Percentiles rank a stretch among this genome's conserved stretches.
Evolutionary conservation across 495 filamentous ascomycete species (phyloP).

Genomic region (Penicillium daleae): DNA sequence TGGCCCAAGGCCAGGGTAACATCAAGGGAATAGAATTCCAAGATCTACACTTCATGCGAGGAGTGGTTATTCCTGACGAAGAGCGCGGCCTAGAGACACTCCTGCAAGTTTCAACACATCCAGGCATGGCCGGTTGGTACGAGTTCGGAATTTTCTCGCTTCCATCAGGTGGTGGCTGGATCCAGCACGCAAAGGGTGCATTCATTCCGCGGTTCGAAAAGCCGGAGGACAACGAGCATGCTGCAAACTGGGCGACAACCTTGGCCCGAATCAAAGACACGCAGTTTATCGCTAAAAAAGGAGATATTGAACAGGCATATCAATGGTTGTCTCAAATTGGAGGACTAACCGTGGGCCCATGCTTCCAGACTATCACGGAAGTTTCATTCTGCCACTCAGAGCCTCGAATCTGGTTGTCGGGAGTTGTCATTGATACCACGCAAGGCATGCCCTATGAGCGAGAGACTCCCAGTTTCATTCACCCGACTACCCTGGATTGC

Average conservation of each 20-base stretch:
- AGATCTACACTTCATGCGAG: constrained; percentile 29
- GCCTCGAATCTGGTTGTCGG: constrained; percentile 24
- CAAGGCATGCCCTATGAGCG: constrained; percentile 26
- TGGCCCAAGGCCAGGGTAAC: constrained; percentile 18
- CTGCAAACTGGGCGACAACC: constrained; percentile 19
- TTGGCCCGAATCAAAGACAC: constrained; percentile 24
- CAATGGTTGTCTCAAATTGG: constrained; percentile 30
- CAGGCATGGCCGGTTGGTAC: constrained; percentile 28
- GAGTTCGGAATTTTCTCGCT: constrained; percentile 33
- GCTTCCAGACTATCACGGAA: constrained; percentile 25
- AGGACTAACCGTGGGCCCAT: constrained; percentile 31
- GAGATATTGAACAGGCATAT: constrained; percentile 23
- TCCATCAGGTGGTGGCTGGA: constrained; percentile 27
- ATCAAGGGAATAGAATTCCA: constrained; percentile 30
- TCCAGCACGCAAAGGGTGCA: constrained; percentile 29
- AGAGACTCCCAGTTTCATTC: constrained; percentile 31
- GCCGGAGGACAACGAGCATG: constrained; percentile 11
- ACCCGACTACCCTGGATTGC: constrained; percentile 40
- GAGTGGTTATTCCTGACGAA: constrained; percentile 26
- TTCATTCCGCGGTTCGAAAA: constrained; percentile 21
- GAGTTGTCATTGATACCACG: constrained; percentile 29
- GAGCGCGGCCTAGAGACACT: constrained; percentile 26
- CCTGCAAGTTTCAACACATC: constrained; percentile 27
- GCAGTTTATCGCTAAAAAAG: constrained; percentile 14
- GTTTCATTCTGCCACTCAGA: constrained; percentile 28